Base-by-base conservation (phyloP, 768 basidiomycete genomes). In the Lactarius trivialis region DNA sequence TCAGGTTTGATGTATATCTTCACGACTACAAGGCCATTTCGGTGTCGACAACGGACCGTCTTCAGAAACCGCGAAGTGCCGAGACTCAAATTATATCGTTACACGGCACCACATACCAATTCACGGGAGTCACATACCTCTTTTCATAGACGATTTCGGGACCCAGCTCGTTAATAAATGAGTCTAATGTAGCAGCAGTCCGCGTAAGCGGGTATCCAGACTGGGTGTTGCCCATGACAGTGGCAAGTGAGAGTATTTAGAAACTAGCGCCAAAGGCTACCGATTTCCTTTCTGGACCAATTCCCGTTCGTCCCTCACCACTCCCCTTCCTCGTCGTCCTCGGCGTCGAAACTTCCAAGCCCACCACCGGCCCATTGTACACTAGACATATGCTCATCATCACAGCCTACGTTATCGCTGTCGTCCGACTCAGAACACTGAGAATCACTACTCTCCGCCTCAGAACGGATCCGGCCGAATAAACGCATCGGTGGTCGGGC, bases 1-100 rank as follows among this genome's bases (percentile, higher is more conserved):
- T 98, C 93, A 0, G 93, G 88, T 72, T 99, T 98, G 70, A 95
- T 85, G 76, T 95, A 97, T 61, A 98, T 86, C 81, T 98, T 98
- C 70, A 96, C 83, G 56, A 97, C 86, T 36, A 98, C 76, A 43
- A 84, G 86, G 0, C 93, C 92, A 69, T 89, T 86, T 52, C 81
- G 77, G 75, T 97, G 92, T 43, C 88, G 81, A 70, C 89, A 95
- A 70, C 89, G 87, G 68, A 96, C 93, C 0, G 94, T 88, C 81
- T 83, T 84, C 51, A 85, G 77, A 71, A 88, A 86, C 6, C 89
- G 81, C 7, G 89, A 82, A 1, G 85, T 81, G 17, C 87, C 87
- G 59, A 90, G 74, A 69, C 89, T 90, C 53, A 7, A 28, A 34
- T 24, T 32, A 37, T 8, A 21, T 41, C 21, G 33, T 43, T 49